Evolutionary conservation across 805 yeast species (phyloP).

Genomic region (Wickerhamiella galacta): DNA sequence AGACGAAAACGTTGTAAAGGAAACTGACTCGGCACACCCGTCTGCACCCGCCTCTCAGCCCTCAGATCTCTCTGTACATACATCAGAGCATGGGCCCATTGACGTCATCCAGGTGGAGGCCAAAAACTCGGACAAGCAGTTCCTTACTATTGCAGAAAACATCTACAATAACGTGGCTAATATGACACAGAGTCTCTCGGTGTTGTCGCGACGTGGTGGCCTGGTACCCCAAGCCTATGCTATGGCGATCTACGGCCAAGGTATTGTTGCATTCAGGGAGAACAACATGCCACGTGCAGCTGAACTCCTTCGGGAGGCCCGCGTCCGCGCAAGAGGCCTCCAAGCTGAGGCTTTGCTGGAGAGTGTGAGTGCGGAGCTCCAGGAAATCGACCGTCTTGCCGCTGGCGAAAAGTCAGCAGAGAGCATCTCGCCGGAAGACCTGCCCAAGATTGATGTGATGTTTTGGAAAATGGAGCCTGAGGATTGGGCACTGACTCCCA

Average conservation of each 20-base stretch:
- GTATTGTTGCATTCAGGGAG: conserved; percentile 54
- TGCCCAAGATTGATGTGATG: conserved; percentile 4
- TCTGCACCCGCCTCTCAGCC: no score
- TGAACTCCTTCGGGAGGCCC: conserved; percentile 46
- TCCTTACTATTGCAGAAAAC: conserved; percentile 6
- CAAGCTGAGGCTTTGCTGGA: conserved; percentile 44
- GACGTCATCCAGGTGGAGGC: no score
- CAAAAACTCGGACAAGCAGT: no score
- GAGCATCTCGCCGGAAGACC: not conserved
- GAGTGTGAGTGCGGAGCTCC: conserved; percentile 51
- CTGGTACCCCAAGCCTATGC: conserved; percentile 51
- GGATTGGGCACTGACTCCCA: not conserved
- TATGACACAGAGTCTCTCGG: conserved; percentile 7
- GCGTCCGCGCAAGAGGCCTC: conserved; percentile 49
- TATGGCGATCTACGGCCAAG: conserved; percentile 69
- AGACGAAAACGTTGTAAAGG: no score
- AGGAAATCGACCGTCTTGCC: conserved; percentile 27
- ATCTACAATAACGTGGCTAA: conserved; percentile 11
- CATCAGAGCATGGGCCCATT: no score
- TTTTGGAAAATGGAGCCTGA: conserved; percentile 6
- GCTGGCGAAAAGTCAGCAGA: conserved; percentile 1
- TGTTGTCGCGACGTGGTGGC: conserved; percentile 9
- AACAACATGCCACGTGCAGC: conserved; percentile 42
- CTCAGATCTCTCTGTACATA: no score
- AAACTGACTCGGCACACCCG: no score